Evolutionary conservation across 2,329 filamentous ascomycete genomes (phyloP), one percentile per base, ranked within the genome.

Genomic region (Alternaria atra): DNA sequence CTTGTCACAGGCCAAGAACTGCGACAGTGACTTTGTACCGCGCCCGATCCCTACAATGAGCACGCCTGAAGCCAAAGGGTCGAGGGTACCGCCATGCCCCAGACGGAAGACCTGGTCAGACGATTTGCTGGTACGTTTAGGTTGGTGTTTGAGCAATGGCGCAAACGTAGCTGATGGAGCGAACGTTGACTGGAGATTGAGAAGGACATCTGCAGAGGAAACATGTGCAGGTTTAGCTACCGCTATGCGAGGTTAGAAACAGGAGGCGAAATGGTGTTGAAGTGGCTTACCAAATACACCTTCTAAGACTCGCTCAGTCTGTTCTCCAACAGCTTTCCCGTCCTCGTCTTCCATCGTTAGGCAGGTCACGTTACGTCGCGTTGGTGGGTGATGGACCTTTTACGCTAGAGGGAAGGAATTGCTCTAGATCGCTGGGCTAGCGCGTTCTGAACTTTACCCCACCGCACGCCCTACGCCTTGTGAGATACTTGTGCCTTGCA

Each of bases 1-100:
- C 46, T 76, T 76, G 7, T 44, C 71, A 52, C 72, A 71, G 10
- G 64, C 63, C 7, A 76, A 64, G 51, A 70, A 76, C 5, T 59
- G 62, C 20, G 68, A 65, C 1, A 76, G 59, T 3, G 71, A 61
- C 48, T 75, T 75, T 1, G 74, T 76, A 40, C 72, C 74, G 39
- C 73, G 59, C 4, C 73, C 73, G 15, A 76, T 71, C 9, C 71
- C 74, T 8, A 75, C 60, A 25, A 76, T 75, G 15, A 76, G 68
- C 1, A 76, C 65, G 17, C 74, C 73, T 4, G 71, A 58, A 10
- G 74, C 74, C 2, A 76, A 54, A 2, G 74, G 73, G 39, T 76
- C 74, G 5, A 76, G 60, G 0, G 74, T 76, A 6, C 73, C 73
- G 34, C 73, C 73, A 37, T 76, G 73, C 3, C 73, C 73, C 46